Conservation (phyloP, 345 rosid species). For the Balakata baccata region DNA sequence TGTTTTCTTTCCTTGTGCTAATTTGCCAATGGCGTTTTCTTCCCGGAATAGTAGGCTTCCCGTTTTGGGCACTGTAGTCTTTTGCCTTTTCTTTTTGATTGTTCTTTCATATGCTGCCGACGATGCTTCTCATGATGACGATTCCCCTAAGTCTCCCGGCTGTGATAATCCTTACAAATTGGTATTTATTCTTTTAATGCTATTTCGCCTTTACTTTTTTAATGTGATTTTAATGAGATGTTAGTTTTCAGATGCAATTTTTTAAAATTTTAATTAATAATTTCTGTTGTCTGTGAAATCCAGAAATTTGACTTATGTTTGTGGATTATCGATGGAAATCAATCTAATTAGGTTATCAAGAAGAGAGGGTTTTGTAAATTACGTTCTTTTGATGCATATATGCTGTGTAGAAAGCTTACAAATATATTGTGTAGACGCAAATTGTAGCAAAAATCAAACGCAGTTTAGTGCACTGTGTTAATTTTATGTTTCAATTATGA, state of each 20-base stretch:
- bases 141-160: conserved; percentile 19
- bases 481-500: not conserved
- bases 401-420: not conserved
- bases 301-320: not conserved
- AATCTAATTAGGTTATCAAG: not conserved
- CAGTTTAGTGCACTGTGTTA: not conserved
- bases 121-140: conserved; percentile 13
- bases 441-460: not conserved
- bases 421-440: not conserved
- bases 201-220: not conserved
- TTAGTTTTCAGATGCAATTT: not conserved
- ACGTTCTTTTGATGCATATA: not conserved
- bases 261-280: not conserved
- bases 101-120: conserved; percentile 13
- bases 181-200: conserved; percentile 5
- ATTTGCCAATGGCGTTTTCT: conserved; percentile 4
- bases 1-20: not conserved
- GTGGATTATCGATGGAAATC: not conserved
- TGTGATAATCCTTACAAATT: conserved; percentile 21
- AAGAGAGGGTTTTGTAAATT: not conserved
- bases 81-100: conserved; percentile 6
- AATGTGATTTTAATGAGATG: not conserved
- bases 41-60: not conserved
- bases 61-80: not conserved
- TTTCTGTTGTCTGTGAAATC: not conserved